Percentiles rank a stretch among this genome's conserved stretches.
phyloP scores from a whole-genome alignment of 768 basidiomycete species.

The Russula sp. region DNA sequence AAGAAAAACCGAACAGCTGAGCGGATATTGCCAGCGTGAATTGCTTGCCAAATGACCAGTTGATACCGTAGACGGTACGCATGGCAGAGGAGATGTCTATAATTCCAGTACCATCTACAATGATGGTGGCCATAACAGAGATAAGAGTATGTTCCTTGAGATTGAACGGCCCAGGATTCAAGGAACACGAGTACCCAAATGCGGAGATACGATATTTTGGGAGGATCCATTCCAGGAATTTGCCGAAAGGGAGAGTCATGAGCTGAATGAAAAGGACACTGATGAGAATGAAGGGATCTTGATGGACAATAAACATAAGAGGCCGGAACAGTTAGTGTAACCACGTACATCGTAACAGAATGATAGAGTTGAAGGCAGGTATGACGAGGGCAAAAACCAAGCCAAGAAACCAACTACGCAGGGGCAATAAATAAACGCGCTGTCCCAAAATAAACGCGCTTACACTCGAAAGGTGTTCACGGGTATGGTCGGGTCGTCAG shows the following conservation, averaged over 20 bases:
- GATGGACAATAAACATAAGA: slow-evolving; percentile 5
- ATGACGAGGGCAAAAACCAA: slow-evolving; percentile 50
- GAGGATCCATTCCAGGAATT: slow-evolving; percentile 54
- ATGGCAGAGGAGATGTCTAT: slow-evolving; percentile 65
- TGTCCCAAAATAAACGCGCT: slow-evolving; percentile 22
- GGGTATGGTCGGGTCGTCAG: slow-evolving; percentile 71
- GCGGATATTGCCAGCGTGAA: slow-evolving; percentile 54
- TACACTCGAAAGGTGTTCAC: slow-evolving; percentile 76
- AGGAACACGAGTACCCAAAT: slow-evolving; percentile 64
- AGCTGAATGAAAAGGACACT: slow-evolving; percentile 68
- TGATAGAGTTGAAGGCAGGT: slow-evolving; percentile 56
- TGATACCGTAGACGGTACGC: slow-evolving; percentile 60
- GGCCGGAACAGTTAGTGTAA: not conserved
- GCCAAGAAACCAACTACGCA: slow-evolving; percentile 59
- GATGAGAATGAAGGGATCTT: slow-evolving; percentile 61
- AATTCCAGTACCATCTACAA: slow-evolving; percentile 56
- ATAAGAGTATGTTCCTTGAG: slow-evolving; percentile 88
- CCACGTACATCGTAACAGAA: slow-evolving; percentile 53
- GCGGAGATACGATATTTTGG: slow-evolving; percentile 58
- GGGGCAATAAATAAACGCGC: not conserved
- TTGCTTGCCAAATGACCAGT: slow-evolving; percentile 50
- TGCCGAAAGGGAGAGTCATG: slow-evolving; percentile 66
- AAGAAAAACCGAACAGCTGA: slow-evolving; percentile 62
- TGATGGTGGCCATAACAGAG: slow-evolving; percentile 74
- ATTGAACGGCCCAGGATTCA: slow-evolving; percentile 79